A percentile compares a stretch with the other conserved stretches of the same genome.
Conservation (phyloP, 2,329 filamentous ascomycete species). For the Curvularia eragrostidis region DNA sequence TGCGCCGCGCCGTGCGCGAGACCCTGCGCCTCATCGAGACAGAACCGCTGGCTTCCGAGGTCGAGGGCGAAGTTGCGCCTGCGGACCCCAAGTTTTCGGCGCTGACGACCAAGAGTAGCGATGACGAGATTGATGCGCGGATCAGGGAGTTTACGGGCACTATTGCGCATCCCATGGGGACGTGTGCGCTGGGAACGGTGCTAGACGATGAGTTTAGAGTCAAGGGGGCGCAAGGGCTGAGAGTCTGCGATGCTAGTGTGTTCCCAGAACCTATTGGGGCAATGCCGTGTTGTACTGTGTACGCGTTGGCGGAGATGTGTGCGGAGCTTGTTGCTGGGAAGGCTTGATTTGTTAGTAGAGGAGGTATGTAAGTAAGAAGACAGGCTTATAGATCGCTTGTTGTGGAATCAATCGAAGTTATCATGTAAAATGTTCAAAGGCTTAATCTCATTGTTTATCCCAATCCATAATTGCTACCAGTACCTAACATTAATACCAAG, state of each 20-base stretch:
- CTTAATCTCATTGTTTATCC: background rate
- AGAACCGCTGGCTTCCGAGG: slow-evolving; percentile 15
- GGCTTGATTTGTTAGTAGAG: background rate
- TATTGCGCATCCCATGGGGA: slow-evolving; percentile 25
- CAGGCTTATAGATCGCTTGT: background rate
- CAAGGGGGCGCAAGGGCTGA: slow-evolving; percentile 15
- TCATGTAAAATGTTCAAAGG: too few species aligned
- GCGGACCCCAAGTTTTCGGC: slow-evolving; percentile 10
- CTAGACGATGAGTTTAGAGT: slow-evolving; percentile 25
- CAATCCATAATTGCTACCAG: background rate
- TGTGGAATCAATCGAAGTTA: background rate
- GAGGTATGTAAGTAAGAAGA: background rate
- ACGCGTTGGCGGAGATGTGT: slow-evolving; percentile 31
- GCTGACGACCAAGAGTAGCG: slow-evolving; percentile 22
- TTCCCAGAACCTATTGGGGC: slow-evolving; percentile 28
- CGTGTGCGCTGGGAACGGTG: slow-evolving; percentile 29
- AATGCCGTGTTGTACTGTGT: slow-evolving; percentile 32
- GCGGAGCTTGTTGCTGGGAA: slow-evolving; percentile 26
- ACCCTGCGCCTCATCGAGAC: slow-evolving; percentile 17
- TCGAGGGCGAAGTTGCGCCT: slow-evolving; percentile 27
- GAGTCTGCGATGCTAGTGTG: slow-evolving; percentile 29
- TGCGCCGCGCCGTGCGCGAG: slow-evolving; percentile 25
- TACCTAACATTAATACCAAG: background rate
- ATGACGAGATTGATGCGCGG: slow-evolving; percentile 37
- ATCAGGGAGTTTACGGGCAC: slow-evolving; percentile 15